These are phyloP conservation scores for Podospora appendiculata DNA, from an alignment of 495 filamentous ascomycete species.

Conservation along the genomic window DNA sequence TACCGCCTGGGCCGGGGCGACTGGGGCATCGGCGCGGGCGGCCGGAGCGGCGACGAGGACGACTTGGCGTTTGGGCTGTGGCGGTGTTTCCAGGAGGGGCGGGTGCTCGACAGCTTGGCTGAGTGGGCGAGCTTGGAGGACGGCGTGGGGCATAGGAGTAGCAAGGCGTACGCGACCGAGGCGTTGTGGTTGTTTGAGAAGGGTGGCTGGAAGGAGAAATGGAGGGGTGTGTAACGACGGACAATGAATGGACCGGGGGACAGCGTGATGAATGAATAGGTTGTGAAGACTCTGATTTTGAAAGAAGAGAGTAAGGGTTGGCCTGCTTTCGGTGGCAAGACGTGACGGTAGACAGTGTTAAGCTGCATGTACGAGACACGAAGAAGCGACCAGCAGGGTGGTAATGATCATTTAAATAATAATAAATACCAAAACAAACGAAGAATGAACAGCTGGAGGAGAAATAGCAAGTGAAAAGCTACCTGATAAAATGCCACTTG, in stretches of 20 bases:
- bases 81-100: constrained; percentile 68
- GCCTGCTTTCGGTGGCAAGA: too few species aligned
- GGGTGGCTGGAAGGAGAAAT: constrained; percentile 55
- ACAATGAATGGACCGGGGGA: neutral
- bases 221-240: constrained; percentile 16
- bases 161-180: constrained; percentile 76
- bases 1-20: constrained; percentile 75
- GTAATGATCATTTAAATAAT: too few species aligned
- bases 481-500: too few species aligned
- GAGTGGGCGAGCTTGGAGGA: constrained; percentile 51
- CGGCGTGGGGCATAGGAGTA: constrained; percentile 49
- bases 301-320: neutral
- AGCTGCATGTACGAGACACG: too few species aligned
- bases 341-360: too few species aligned
- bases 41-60: constrained; percentile 40
- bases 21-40: constrained; percentile 57
- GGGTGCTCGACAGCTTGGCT: constrained; percentile 63
- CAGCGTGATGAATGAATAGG: neutral
- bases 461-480: too few species aligned
- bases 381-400: too few species aligned
- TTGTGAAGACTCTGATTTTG: neutral
- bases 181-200: constrained; percentile 87
- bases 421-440: too few species aligned
- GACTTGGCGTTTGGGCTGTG: constrained; percentile 56
- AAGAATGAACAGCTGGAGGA: too few species aligned